These are phyloP conservation scores for Pseudozyma hubeiensis DNA, from an alignment of 1,284 basidiomycete species.

Conservation along the genomic window DNA sequence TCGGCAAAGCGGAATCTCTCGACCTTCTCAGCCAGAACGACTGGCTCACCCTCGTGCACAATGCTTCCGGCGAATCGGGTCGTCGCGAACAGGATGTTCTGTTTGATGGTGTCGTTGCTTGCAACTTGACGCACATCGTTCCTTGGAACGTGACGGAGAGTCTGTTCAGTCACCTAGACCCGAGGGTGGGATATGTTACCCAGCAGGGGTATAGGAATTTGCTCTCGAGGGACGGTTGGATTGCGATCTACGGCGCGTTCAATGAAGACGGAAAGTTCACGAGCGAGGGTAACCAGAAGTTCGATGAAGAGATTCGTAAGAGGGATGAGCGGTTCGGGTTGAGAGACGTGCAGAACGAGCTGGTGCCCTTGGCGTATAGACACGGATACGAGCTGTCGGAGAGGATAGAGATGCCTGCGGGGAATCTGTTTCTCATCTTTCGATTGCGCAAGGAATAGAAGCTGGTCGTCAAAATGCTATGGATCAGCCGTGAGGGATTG, in stretches of 20 bases:
- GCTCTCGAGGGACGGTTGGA: slow-evolving; percentile 27
- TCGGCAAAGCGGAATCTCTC: slow-evolving; percentile 30
- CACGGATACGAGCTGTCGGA: slow-evolving; percentile 44
- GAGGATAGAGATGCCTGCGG: slow-evolving; percentile 44
- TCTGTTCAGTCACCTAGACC: slow-evolving; percentile 50
- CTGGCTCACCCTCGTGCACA: slow-evolving; percentile 43
- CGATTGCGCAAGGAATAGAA: slow-evolving; percentile 18
- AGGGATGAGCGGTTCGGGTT: slow-evolving; percentile 47
- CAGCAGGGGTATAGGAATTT: slow-evolving; percentile 30
- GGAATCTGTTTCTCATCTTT: slow-evolving; percentile 45
- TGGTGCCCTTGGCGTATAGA: slow-evolving; percentile 34
- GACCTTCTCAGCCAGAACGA: slow-evolving; percentile 39
- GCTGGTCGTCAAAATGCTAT: not conserved
- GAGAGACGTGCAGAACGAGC: slow-evolving; percentile 41
- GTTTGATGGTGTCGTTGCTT: slow-evolving; percentile 44
- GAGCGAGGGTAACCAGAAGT: slow-evolving; percentile 40
- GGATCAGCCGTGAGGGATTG: not conserved
- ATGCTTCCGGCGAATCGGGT: slow-evolving; percentile 8
- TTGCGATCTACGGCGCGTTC: slow-evolving; percentile 56
- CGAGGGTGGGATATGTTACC: slow-evolving; percentile 31
- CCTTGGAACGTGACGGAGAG: slow-evolving; percentile 43
- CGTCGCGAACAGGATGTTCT: slow-evolving; percentile 12
- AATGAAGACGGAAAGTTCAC: slow-evolving; percentile 44
- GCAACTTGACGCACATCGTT: slow-evolving; percentile 49
- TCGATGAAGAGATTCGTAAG: slow-evolving; percentile 41